Percentiles rank a stretch among this genome's conserved stretches.
phyloP scores from a whole-genome alignment of 768 basidiomycete species.

The Phlebiopsis gigantea region DNA sequence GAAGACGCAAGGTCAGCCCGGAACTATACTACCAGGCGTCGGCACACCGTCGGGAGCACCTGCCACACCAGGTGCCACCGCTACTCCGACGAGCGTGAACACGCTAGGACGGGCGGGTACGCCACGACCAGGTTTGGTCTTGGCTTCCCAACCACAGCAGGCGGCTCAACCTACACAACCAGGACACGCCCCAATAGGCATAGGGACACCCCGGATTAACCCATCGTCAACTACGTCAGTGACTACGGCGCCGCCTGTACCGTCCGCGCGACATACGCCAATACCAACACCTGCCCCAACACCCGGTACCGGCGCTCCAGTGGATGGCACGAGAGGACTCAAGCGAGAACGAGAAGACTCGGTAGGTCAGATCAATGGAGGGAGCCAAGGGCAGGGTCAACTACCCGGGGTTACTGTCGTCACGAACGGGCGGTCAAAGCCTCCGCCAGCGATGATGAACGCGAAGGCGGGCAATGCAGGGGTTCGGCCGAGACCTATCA shows the following conservation, averaged over 20 bases:
- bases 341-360: slow-evolving; percentile 24
- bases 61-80: slow-evolving; percentile 12
- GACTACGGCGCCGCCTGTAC: background rate
- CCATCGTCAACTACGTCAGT: slow-evolving; percentile 11
- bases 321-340: slow-evolving; percentile 10
- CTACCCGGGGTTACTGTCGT: slow-evolving; percentile 16
- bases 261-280: slow-evolving; percentile 5
- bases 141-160: background rate
- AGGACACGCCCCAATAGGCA: slow-evolving; percentile 23
- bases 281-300: slow-evolving; percentile 9
- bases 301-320: slow-evolving; percentile 5
- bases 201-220: slow-evolving; percentile 20
- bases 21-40: slow-evolving; percentile 5
- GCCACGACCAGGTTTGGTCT: slow-evolving; percentile 15
- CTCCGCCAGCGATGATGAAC: slow-evolving; percentile 26
- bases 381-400: slow-evolving; percentile 1
- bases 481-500: slow-evolving; percentile 61
- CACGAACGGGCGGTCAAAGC: slow-evolving; percentile 19
- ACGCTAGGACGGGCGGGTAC: slow-evolving; percentile 15
- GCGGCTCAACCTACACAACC: slow-evolving; percentile 12
- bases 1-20: slow-evolving; percentile 40
- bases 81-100: slow-evolving; percentile 5
- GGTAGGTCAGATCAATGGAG: background rate
- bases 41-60: slow-evolving; percentile 16
- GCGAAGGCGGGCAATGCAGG: slow-evolving; percentile 55